Percentiles rank a stretch among this genome's conserved stretches.
These are phyloP conservation scores for Cichorium intybus DNA, from an alignment of 140 eudicot species.

Conservation along the genomic window DNA sequence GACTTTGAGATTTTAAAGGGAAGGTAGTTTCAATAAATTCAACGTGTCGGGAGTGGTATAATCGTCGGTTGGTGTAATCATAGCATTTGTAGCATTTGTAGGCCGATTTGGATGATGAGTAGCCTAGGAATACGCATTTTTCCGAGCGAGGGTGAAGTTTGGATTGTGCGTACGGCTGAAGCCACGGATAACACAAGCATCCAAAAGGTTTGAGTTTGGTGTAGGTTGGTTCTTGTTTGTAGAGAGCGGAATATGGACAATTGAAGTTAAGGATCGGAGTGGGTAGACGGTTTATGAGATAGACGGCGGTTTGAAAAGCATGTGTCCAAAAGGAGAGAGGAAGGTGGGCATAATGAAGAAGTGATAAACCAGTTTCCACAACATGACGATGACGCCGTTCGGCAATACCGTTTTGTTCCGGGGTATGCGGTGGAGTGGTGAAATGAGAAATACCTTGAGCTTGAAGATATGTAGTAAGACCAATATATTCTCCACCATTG, in stretches of 20 bases:
- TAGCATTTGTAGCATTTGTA: neutral
- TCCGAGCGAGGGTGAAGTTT: neutral
- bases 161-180: neutral
- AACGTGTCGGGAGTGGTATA: neutral
- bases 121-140: neutral
- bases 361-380: too few species aligned
- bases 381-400: too few species aligned
- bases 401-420: too few species aligned
- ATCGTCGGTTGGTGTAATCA: neutral
- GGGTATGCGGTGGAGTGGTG: too few species aligned
- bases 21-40: neutral
- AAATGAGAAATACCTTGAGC: too few species aligned
- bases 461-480: too few species aligned
- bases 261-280: too few species aligned
- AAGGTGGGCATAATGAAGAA: too few species aligned
- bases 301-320: neutral
- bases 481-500: too few species aligned
- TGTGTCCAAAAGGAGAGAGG: too few species aligned
- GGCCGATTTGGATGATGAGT: neutral
- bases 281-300: neutral
- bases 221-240: neutral
- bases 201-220: too few species aligned
- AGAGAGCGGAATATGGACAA: too few species aligned
- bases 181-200: neutral
- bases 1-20: neutral